Percentiles rank a stretch among this genome's conserved stretches.
Evolutionary conservation across 768 basidiomycete species (phyloP).

Genomic region (Phylloporus sp.): DNA sequence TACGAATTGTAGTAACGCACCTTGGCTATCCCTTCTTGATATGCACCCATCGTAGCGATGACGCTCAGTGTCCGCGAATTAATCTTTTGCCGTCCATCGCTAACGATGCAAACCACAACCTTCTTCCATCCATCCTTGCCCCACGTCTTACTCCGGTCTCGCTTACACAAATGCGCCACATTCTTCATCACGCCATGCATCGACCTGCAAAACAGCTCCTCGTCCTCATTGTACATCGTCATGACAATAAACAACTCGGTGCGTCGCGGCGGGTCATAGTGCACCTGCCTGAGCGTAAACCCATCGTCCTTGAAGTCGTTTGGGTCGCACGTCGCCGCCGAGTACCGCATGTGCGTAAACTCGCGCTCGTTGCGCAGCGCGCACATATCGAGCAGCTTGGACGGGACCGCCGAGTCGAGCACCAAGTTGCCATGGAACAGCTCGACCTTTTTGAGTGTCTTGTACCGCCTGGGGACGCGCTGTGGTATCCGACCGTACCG

Average conservation of each 20-base stretch:
- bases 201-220: constrained; percentile 84
- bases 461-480: constrained; percentile 82
- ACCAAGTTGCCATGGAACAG: constrained; percentile 94
- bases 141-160: constrained; percentile 91
- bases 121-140: constrained; percentile 98
- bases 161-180: constrained; percentile 80
- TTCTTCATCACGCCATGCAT: constrained; percentile 98
- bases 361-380: constrained; percentile 75
- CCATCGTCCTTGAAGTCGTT: constrained; percentile 81
- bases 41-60: constrained; percentile 89
- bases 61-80: constrained; percentile 80
- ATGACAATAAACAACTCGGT: constrained; percentile 97
- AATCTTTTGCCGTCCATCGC: constrained; percentile 82
- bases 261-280: constrained; percentile 85
- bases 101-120: constrained; percentile 90
- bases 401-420: constrained; percentile 83
- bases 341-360: constrained; percentile 95
- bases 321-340: constrained; percentile 93
- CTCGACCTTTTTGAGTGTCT: constrained; percentile 92
- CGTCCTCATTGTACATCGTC: constrained; percentile 97
- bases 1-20: constrained; percentile 31
- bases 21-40: constrained; percentile 93
- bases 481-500: constrained; percentile 91
- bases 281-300: constrained; percentile 86
- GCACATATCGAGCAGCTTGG: constrained; percentile 87